These are phyloP conservation scores for Oryza coarctata DNA, from an alignment of 176 grass and related monocot genomes.

Conservation along the genomic window DNA sequence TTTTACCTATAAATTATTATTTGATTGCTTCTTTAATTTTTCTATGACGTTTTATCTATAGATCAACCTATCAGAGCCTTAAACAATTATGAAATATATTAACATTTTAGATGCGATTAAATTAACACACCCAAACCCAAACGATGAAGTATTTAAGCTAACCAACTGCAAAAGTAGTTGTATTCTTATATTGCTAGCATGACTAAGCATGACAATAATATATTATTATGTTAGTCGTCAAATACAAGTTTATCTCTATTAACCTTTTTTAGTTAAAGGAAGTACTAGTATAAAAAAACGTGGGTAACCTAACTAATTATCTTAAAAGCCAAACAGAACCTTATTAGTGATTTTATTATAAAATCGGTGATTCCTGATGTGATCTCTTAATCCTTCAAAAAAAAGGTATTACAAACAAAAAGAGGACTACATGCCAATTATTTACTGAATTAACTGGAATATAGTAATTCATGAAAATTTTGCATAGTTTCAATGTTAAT, in stretches of 20 bases:
- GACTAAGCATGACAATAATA: neutral
- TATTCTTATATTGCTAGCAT: neutral
- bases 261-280: neutral
- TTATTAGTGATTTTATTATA: neutral
- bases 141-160: neutral
- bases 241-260: too few species aligned
- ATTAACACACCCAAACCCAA: neutral
- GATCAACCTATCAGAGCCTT: too few species aligned
- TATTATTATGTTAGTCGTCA: neutral
- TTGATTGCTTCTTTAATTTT: too few species aligned
- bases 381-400: too few species aligned
- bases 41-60: too few species aligned
- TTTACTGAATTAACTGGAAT: too few species aligned
- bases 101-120: neutral
- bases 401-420: too few species aligned
- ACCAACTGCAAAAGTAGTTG: neutral
- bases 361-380: neutral
- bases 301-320: neutral
- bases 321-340: neutral
- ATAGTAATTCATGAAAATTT: too few species aligned
- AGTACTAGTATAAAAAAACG: neutral
- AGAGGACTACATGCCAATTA: too few species aligned
- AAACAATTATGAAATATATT: neutral
- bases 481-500: neutral
- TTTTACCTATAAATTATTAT: too few species aligned